phyloP scores from a whole-genome alignment of 495 filamentous ascomycete species.

The Penicillium canescens region DNA sequence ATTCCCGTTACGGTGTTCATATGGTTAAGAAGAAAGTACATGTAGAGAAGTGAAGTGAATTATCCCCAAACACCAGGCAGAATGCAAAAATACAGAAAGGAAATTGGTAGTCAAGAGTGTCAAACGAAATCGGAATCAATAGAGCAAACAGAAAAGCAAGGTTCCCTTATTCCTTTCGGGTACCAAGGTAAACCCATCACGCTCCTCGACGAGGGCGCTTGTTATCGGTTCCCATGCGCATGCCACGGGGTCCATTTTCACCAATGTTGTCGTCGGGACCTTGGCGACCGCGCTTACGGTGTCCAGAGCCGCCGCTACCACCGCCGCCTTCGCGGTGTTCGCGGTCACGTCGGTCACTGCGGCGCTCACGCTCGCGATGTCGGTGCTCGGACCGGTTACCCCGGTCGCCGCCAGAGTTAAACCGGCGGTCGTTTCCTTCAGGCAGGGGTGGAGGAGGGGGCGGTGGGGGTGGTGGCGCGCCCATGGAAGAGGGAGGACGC shows the following conservation, averaged over 20 bases:
- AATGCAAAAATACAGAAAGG: slow-evolving; percentile 19
- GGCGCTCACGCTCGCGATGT: slow-evolving; percentile 43
- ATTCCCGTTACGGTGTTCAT: slow-evolving; percentile 3
- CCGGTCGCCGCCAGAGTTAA: slow-evolving; percentile 36
- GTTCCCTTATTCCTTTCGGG: neutral
- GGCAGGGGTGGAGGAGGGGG: slow-evolving; percentile 34
- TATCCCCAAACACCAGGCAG: slow-evolving; percentile 22
- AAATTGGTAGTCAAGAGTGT: slow-evolving; percentile 6
- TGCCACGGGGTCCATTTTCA: slow-evolving; percentile 37
- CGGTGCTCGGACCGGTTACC: slow-evolving; percentile 32
- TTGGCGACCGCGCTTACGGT: slow-evolving; percentile 44
- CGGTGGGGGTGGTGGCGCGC: slow-evolving; percentile 32
- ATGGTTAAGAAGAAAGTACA: slow-evolving; percentile 9
- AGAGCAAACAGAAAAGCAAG: slow-evolving; percentile 3
- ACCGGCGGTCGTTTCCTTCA: slow-evolving; percentile 40
- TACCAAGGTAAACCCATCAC: slow-evolving; percentile 16
- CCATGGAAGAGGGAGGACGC: slow-evolving; percentile 40
- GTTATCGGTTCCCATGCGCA: slow-evolving; percentile 41
- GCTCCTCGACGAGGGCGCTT: slow-evolving; percentile 47
- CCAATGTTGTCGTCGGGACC: slow-evolving; percentile 31
- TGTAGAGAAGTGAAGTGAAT: slow-evolving; percentile 14
- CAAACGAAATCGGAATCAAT: slow-evolving; percentile 6
- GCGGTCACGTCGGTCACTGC: slow-evolving; percentile 43
- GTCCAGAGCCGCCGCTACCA: slow-evolving; percentile 27
- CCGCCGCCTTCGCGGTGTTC: slow-evolving; percentile 35